Percentiles rank a stretch among this genome's conserved stretches.
phyloP scores from a whole-genome alignment of 2,329 filamentous ascomycete species.

The Calonectria pteridis region DNA sequence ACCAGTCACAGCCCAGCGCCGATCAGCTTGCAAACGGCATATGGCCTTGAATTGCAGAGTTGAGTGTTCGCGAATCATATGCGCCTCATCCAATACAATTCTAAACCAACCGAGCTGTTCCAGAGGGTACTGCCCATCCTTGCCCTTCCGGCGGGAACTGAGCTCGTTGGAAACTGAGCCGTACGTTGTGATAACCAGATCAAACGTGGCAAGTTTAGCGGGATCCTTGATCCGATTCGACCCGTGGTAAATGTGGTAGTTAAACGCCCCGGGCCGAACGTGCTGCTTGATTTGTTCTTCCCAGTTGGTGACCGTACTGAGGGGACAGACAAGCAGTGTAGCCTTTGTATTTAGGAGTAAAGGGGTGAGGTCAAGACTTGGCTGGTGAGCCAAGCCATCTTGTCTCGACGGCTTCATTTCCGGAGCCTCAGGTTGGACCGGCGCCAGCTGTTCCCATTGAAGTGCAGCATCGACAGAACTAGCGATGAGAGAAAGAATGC shows the following conservation, averaged over 20 bases:
- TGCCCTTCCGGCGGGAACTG: constrained; percentile 71
- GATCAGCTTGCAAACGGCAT: constrained; percentile 80
- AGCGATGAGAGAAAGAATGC: constrained; percentile 82
- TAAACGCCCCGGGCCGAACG: constrained; percentile 72
- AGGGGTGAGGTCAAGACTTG: constrained; percentile 61
- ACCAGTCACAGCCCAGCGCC: constrained; percentile 97
- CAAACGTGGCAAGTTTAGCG: constrained; percentile 76
- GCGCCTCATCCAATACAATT: constrained; percentile 93
- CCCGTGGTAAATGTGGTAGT: constrained; percentile 89
- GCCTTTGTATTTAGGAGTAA: constrained; percentile 78
- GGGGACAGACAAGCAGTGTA: constrained; percentile 88
- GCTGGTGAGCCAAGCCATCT: constrained; percentile 49
- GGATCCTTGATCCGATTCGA: constrained; percentile 78
- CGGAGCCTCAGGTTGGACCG: constrained; percentile 61
- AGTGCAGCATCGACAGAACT: constrained; percentile 73
- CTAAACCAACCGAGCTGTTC: constrained; percentile 91
- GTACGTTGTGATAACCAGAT: constrained; percentile 94
- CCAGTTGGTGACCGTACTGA: constrained; percentile 96
- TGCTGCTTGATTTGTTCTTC: constrained; percentile 91
- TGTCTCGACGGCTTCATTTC: constrained; percentile 54
- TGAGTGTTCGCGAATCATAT: constrained; percentile 89
- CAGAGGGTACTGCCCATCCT: constrained; percentile 73
- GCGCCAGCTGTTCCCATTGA: constrained; percentile 69
- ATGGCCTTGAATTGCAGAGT: constrained; percentile 89
- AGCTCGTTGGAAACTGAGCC: constrained; percentile 87